Conservation (phyloP, 371 early-diverging fungal genomes). For the Mortierella sp. region DNA sequence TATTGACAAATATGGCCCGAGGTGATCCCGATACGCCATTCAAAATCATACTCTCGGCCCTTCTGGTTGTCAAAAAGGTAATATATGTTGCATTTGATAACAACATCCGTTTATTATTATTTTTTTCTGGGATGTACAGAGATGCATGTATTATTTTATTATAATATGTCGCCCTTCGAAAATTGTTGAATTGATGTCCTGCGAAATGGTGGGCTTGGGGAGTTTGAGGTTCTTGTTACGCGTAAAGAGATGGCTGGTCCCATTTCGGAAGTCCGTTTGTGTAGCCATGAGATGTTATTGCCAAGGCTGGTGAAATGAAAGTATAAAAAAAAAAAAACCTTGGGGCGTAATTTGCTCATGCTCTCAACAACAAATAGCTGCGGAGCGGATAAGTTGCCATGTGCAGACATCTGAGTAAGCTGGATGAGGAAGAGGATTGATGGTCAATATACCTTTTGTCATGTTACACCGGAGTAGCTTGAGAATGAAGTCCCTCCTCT, state of each 20-base stretch:
- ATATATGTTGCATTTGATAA: not conserved
- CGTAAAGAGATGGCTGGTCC: not conserved
- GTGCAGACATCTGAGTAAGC: not conserved
- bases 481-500: not conserved
- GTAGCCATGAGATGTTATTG: not conserved
- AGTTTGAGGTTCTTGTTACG: not conserved
- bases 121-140: not conserved
- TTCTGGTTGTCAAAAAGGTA: conserved; percentile 76
- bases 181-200: not conserved
- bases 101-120: not conserved
- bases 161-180: not conserved
- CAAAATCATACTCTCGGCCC: conserved; percentile 78
- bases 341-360: not conserved
- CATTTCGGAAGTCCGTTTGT: not conserved
- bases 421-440: not conserved
- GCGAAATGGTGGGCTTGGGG: not conserved
- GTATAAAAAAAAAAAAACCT: not conserved
- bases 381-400: not conserved
- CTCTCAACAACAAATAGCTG: not conserved
- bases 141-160: conserved; percentile 1
- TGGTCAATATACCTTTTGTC: not conserved
- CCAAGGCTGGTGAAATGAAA: too few species aligned
- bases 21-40: conserved; percentile 84
- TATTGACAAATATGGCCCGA: conserved; percentile 72
- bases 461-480: too few species aligned